Conservation (phyloP, 495 filamentous ascomycete species). For the Penicillium maclennaniae region DNA sequence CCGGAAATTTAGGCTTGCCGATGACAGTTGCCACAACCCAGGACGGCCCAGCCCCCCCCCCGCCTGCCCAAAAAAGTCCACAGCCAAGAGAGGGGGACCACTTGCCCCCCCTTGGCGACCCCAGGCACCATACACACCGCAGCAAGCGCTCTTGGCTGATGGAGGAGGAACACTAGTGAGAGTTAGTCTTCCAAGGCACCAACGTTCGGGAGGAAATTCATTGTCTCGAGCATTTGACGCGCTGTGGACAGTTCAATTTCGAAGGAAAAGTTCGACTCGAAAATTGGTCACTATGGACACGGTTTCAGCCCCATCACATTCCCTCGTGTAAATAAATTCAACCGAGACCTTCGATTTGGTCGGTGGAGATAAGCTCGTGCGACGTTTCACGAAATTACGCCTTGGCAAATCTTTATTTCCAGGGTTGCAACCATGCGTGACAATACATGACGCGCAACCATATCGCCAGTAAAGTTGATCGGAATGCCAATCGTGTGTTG, state of each 20-base stretch:
- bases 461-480: conserved; percentile 18
- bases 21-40: conserved; percentile 24
- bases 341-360: conserved; percentile 33
- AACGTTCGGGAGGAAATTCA: too few relatives aligned
- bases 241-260: background rate
- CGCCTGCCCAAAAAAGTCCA: background rate
- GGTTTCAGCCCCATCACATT: conserved; percentile 13
- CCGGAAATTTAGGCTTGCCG: conserved; percentile 18
- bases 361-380: conserved; percentile 47
- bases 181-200: background rate
- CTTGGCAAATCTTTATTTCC: conserved; percentile 28
- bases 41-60: background rate
- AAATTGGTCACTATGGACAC: background rate
- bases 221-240: too few relatives aligned
- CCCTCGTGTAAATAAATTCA: conserved; percentile 9
- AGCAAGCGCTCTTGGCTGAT: conserved; percentile 5
- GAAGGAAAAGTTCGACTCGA: background rate
- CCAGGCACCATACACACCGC: conserved; percentile 8
- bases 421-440: conserved; percentile 23
- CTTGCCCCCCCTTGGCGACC: conserved; percentile 8
- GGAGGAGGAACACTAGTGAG: background rate
- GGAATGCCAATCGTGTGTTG: conserved; percentile 1
- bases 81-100: background rate
- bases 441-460: conserved; percentile 22
- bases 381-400: conserved; percentile 38